Evolutionary conservation across 495 filamentous ascomycete species (phyloP), one percentile per base, ranked within the genome.

Genomic region (Penicillium canescens): DNA sequence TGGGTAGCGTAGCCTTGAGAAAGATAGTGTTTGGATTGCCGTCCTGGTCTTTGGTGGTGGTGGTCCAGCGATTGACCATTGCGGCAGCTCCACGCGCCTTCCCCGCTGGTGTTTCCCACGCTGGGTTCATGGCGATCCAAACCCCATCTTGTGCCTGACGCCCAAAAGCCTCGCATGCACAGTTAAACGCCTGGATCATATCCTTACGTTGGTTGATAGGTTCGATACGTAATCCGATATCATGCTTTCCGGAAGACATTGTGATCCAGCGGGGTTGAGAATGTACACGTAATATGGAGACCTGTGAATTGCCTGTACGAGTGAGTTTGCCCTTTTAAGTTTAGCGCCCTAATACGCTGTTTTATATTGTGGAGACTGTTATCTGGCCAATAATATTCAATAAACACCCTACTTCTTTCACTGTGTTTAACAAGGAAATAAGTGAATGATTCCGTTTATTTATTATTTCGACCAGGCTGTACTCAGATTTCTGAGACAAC

Each of bases 41-140:
- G 8, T 51, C 43, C n/a, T 60, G 50, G 28, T 69, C 62, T 31
- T 66, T 67, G 6, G 55, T 65, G 1, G 52, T 69, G 14, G 47
- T 56, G 6, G 52, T 46, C 69, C 67, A 78, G 14, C 73, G 61
- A 9, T 57, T 46, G 12, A 63, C 52, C 43, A 76, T 45, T 0
- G 67, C 62, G 7, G 50, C 46, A 12, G 63, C 67, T 4, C 59
- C 72, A 9, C 42, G 49, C 0, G 46, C 34, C 49, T 57, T 50
- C 5, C 76, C 76, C 10, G 57, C 46, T 10, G 70, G 59, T 6
- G 69, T 73, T 10, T 77, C 64, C 76, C 75, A 80, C 31, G 57
- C 69, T 0, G 77, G 75, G 37, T 78, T 71, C 57, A 71, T 59
- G 35, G 60, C 63, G 3, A 57, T 70, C 76, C 76, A 80, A 38